Conservation (phyloP, 2,329 filamentous ascomycete species). For the Aspergillus puulaauensis region DNA sequence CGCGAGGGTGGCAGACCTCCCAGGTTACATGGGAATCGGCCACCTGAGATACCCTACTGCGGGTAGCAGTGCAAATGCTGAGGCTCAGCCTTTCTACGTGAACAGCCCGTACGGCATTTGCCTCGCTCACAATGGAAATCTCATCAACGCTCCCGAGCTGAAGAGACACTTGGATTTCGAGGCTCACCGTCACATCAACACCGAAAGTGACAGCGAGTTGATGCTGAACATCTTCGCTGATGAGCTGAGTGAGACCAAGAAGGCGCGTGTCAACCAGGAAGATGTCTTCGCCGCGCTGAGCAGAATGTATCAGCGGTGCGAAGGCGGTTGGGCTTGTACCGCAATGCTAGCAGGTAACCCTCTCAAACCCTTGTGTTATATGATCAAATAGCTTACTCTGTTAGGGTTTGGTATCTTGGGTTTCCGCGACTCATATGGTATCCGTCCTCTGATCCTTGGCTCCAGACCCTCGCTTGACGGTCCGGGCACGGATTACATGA, state of each 20-base stretch:
- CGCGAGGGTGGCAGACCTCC: constrained; percentile 68
- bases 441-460: constrained; percentile 78
- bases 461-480: constrained; percentile 67
- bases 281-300: constrained; percentile 73
- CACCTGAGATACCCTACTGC: constrained; percentile 89
- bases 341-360: constrained; percentile 71
- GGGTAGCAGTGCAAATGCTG: constrained; percentile 77
- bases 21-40: constrained; percentile 81
- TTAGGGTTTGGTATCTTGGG: constrained; percentile 73
- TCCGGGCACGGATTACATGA: constrained; percentile 76
- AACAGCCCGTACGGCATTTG: constrained; percentile 82
- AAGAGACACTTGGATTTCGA: constrained; percentile 71
- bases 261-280: constrained; percentile 73
- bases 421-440: constrained; percentile 77
- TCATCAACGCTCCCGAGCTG: constrained; percentile 75
- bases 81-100: constrained; percentile 91
- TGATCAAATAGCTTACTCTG: constrained; percentile 17
- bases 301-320: constrained; percentile 70
- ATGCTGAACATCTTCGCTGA: constrained; percentile 88
- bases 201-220: constrained; percentile 82
- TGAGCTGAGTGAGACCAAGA: constrained; percentile 76
- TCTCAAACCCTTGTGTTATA: background rate
- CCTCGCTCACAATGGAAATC: constrained; percentile 82
- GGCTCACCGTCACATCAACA: constrained; percentile 84
- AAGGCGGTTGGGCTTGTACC: constrained; percentile 76